Base-by-base conservation (phyloP, 306 rosid species). In the Vicia sativa region DNA sequence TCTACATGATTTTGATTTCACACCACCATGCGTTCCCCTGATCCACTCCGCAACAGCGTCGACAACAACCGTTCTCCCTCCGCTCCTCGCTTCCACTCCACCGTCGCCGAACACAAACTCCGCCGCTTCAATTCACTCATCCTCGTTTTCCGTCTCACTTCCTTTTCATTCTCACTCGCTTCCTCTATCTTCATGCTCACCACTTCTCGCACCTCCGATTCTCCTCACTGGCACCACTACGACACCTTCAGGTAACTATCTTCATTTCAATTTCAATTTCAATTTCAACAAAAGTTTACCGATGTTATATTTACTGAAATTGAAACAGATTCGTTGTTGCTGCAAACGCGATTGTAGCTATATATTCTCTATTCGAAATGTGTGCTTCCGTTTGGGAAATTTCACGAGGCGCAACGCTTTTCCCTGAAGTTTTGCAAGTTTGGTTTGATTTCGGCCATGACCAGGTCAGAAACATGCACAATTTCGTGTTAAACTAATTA, bases 401-500 rank as follows among this genome's bases (percentile, higher is more conserved):
- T 44, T 90, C 97, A 1, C 79, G 97, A 85, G 96, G 88, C 14
- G 77, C 62, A 11, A 88, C 99, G 1, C 73, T 93, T n/a, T 88
- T 93, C 45, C 92, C 91, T 8, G 99, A 93, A 80, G 74, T 82
- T 18, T 44, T 93, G 19, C 99, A 93, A 56, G 93, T 93, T 62
- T 93, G 99, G 97, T 93, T 93, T 85, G 99, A 93, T 70, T 93
- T 93, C 77, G 90, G 97, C 74, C 99, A 90, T 58, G 99, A 93
- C 84, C 99, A 93, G 97, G 99, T 93, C 19, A 26, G 67, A 66
- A 49, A 18, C 5, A 80, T 28, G 11, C 60, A 31, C 6, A 42
- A 74, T 46, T 48, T 43, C 62, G 5, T 18, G 28, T 25, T 25
- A 25, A 2, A 3, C 3, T 1, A 25, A 25, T 25, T 25, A 21